These are phyloP conservation scores for Melocanna baccifera DNA, from an alignment of 176 grass and related monocot genomes.

Conservation along the genomic window DNA sequence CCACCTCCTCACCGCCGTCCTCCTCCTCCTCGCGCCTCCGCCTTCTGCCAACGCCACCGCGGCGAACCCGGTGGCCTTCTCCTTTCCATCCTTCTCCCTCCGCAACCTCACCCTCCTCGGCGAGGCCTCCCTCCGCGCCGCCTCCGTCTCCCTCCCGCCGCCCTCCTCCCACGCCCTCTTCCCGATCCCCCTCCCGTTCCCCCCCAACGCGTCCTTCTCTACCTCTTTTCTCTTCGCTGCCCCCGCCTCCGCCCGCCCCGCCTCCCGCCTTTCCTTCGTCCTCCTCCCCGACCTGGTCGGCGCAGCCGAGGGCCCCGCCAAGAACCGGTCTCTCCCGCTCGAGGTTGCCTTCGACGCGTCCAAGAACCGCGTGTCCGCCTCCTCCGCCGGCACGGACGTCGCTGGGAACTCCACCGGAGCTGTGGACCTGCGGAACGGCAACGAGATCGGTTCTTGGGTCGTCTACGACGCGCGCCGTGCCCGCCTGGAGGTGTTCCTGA, in stretches of 20 bases:
- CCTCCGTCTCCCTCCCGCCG: slow-evolving; percentile 19
- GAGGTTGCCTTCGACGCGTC: slow-evolving; percentile 28
- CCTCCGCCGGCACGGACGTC: neutral
- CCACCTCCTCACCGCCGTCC: neutral
- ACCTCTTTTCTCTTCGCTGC: slow-evolving; percentile 36
- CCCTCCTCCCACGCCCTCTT: slow-evolving; percentile 38
- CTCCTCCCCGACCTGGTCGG: slow-evolving; percentile 32
- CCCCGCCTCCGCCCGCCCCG: slow-evolving; percentile 8
- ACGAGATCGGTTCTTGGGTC: slow-evolving; percentile 41
- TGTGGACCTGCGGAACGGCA: slow-evolving; percentile 30
- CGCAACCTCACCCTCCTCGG: slow-evolving; percentile 38
- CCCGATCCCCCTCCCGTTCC: slow-evolving; percentile 24
- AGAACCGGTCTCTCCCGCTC: slow-evolving; percentile 30
- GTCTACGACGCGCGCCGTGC: slow-evolving; percentile 11
- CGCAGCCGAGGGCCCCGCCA: neutral
- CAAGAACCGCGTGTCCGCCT: neutral
- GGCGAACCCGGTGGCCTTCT: slow-evolving; percentile 10
- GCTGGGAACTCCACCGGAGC: slow-evolving; percentile 23
- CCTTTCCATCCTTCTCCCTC: slow-evolving; percentile 35
- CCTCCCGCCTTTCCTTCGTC: slow-evolving; percentile 30
- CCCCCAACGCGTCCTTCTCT: slow-evolving; percentile 29
- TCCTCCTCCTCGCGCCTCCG: neutral
- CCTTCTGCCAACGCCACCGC: neutral
- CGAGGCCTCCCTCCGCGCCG: slow-evolving; percentile 20
- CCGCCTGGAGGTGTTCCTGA: slow-evolving; percentile 40